Base-by-base conservation (phyloP, 768 basidiomycete species). In the Mrakia frigida region DNA sequence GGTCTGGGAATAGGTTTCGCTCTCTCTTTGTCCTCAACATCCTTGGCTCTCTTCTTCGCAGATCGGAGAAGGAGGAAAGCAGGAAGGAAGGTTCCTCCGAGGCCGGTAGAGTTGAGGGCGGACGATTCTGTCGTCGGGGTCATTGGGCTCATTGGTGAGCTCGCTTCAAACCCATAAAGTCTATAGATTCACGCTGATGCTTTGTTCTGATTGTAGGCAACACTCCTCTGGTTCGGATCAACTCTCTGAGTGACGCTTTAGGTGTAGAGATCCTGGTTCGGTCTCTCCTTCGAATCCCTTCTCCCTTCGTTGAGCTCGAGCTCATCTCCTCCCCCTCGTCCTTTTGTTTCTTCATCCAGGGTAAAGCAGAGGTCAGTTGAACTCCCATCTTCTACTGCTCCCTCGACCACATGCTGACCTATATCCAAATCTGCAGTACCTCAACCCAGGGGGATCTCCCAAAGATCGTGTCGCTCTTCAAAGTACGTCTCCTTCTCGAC, bases 381-480 rank as follows among this genome's bases (percentile, higher is more conserved):
- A 1, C 11, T 41, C 18, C 46, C 46, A 18, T 14, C 61, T 63
- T 41, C 61, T 33, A 9, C 14, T 10, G 21, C 52, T 21, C 13
- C 11, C 14, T 33, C 37, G 59, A 33, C 14, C 13, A 65, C 41
- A 10, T 14, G 21, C 31, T 73, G n/a, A 31, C 71, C 31, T 39
- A 0, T 18, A 3, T 41, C 9, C 13, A 0, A 10, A 75, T 37
- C 74, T 72, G 14, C 80, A 98, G 93, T 99, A 90, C 82, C 82
- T 98, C 77, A 99, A 99, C 83, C 96, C 97, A 0, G 96, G 96
- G 35, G 97, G 97, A 56, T 98, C 95, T 73, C 92, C 98, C 70
- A 99, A 99, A 83, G 97, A 99, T 83, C 89, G 97, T 41, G 96
- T 98, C n/a, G 96, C 95, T 0, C 83, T 98, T 77, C 88, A 89